These are phyloP conservation scores for Telopea speciosissima DNA, from an alignment of 177 flowering plant species.

Conservation along the genomic window DNA sequence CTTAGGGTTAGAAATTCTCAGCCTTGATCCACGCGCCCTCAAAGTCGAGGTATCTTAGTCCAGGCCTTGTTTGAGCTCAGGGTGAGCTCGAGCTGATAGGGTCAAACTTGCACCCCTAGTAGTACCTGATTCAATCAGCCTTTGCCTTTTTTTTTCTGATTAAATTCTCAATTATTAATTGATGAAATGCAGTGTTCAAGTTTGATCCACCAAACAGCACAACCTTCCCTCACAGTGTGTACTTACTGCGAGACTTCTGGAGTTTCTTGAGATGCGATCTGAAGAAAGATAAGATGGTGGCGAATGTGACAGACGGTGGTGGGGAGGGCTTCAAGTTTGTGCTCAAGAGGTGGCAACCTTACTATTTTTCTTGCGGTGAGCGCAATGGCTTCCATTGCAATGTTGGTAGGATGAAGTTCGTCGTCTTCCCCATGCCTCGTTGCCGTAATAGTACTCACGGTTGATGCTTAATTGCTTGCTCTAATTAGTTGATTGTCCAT, in stretches of 20 bases:
- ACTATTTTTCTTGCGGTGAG: slow-evolving; percentile 30
- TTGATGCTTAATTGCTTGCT: too few species aligned
- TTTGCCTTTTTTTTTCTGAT: too few species aligned
- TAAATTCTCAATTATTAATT: too few species aligned
- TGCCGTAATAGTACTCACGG: too few species aligned
- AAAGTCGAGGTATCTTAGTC: too few species aligned
- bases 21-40: too few species aligned
- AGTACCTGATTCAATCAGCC: too few species aligned
- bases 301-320: slow-evolving; percentile 14
- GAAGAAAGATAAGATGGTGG: slow-evolving; percentile 19
- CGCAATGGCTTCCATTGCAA: slow-evolving; percentile 21
- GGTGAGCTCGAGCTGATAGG: too few species aligned
- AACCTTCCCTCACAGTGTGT: slow-evolving; percentile 23
- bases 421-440: slow-evolving; percentile 3
- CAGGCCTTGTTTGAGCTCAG: too few species aligned
- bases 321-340: slow-evolving; percentile 24
- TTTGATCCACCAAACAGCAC: slow-evolving; percentile 26
- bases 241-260: slow-evolving; percentile 18
- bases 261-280: slow-evolving; percentile 25
- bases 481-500: too few species aligned
- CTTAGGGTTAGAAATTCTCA: too few species aligned
- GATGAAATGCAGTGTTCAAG: slow-evolving; percentile 11
- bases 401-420: slow-evolving; percentile 30
- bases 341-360: slow-evolving; percentile 17
- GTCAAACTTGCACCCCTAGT: too few species aligned